These are phyloP conservation scores for Xylaria sp. DNA, from an alignment of 2,329 filamentous ascomycete genomes.

Conservation along the genomic window DNA sequence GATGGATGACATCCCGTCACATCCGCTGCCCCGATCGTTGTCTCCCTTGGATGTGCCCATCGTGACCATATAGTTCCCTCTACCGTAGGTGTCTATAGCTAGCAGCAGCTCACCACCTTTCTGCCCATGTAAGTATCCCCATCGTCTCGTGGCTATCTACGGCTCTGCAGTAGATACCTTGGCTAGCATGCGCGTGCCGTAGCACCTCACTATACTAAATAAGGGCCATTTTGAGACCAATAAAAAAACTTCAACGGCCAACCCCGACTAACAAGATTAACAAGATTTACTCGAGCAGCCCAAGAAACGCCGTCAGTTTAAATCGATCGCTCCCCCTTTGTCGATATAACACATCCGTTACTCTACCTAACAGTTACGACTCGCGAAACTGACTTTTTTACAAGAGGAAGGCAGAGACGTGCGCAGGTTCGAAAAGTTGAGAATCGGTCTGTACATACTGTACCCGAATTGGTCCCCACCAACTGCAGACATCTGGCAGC, in stretches of 20 bases:
- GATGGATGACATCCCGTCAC: constrained; percentile 9
- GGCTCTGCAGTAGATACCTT: not conserved
- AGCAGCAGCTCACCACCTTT: not conserved
- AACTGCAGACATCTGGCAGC: constrained; percentile 9
- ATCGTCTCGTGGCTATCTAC: not conserved
- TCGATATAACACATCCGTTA: too few species aligned
- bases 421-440: not conserved
- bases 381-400: too few species aligned
- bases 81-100: not conserved
- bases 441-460: not conserved
- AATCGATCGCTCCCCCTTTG: too few species aligned
- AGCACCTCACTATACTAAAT: not conserved
- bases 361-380: too few species aligned
- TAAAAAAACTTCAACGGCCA: not conserved
- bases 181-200: not conserved
- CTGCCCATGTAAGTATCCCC: not conserved
- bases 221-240: constrained; percentile 1
- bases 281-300: constrained; percentile 8
- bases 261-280: not conserved
- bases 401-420: not conserved
- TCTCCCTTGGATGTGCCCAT: not conserved
- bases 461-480: not conserved
- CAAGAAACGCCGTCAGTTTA: too few species aligned
- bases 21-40: not conserved
- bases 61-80: not conserved